Evolutionary conservation across 208 protist species (phyloP).

Genomic region (Crithidia bombi): DNA sequence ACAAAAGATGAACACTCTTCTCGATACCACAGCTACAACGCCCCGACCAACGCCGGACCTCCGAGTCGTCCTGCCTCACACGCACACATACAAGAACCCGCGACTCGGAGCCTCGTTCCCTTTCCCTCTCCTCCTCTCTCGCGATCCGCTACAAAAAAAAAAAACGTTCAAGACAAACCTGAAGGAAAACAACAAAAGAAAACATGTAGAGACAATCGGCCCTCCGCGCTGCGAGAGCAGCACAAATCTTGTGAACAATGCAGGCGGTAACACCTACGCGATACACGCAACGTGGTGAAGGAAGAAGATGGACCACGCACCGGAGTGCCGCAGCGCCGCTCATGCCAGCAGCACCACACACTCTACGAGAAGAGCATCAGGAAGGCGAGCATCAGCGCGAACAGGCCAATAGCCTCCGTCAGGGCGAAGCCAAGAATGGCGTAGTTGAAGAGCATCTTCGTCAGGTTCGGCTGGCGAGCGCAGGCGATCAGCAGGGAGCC

Average conservation of each 20-base stretch:
- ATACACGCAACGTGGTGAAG: too few relatives aligned
- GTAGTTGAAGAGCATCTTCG: slow-evolving; percentile 94
- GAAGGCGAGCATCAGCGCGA: slow-evolving; percentile 92
- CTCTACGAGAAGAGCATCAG: slow-evolving; percentile 94
- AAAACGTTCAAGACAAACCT: slow-evolving; percentile 1
- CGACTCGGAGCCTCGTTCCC: too few relatives aligned
- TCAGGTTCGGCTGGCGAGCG: slow-evolving; percentile 90
- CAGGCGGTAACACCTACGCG: too few relatives aligned
- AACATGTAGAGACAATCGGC: too few relatives aligned
- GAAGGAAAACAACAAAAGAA: slow-evolving; percentile 10
- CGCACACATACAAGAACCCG: background rate
- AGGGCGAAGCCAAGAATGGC: slow-evolving; percentile 93
- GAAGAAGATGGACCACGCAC: too few relatives aligned
- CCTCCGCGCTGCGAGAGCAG: background rate
- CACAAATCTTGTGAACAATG: background rate
- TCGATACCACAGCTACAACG: too few relatives aligned
- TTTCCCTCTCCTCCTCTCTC: background rate
- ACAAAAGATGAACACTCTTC: too few relatives aligned
- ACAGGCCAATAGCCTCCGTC: slow-evolving; percentile 92
- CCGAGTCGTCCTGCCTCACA: background rate
- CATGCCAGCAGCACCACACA: background rate
- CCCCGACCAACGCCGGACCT: background rate
- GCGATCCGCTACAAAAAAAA: slow-evolving; percentile 9
- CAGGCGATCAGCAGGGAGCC: slow-evolving; percentile 84
- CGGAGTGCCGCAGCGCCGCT: background rate